These are phyloP conservation scores for Fusarium secorum DNA, from an alignment of 2,329 filamentous ascomycete species.

Conservation along the genomic window DNA sequence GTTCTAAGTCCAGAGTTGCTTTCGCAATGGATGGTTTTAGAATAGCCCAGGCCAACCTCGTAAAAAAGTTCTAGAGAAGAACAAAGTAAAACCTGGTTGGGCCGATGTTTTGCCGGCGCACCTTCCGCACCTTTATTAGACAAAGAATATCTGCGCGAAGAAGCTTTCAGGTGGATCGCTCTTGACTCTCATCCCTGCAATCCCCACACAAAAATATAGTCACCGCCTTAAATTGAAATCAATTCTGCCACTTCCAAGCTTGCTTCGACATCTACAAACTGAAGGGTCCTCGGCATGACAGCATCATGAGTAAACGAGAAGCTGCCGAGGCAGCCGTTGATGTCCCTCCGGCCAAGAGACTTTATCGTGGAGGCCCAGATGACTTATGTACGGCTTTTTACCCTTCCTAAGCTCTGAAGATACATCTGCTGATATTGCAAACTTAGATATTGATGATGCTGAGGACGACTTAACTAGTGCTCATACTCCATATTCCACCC, in stretches of 20 bases:
- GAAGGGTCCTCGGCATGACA: conserved; percentile 26
- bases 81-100: conserved; percentile 40
- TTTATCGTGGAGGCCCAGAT: conserved; percentile 25
- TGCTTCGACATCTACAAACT: conserved; percentile 13
- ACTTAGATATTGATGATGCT: conserved; percentile 43
- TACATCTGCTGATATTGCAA: conserved; percentile 12
- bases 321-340: conserved; percentile 37
- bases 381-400: conserved; percentile 34
- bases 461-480: conserved; percentile 47
- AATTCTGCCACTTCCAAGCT: conserved; percentile 45
- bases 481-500: conserved; percentile 46
- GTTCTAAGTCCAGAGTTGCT: background rate
- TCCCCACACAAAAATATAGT: conserved; percentile 43
- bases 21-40: conserved; percentile 35
- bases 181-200: conserved; percentile 13
- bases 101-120: conserved; percentile 45
- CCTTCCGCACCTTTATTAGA: background rate
- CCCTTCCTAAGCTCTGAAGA: background rate
- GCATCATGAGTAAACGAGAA: conserved; percentile 47
- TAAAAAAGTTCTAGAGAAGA: conserved; percentile 44
- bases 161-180: conserved; percentile 5
- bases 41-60: conserved; percentile 34
- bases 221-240: conserved; percentile 47
- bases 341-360: conserved; percentile 42
- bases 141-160: background rate